Evolutionary conservation across 768 basidiomycete species (phyloP), one percentile per base, ranked within the genome.

Genomic region (Cystofilobasidium capitatum): DNA sequence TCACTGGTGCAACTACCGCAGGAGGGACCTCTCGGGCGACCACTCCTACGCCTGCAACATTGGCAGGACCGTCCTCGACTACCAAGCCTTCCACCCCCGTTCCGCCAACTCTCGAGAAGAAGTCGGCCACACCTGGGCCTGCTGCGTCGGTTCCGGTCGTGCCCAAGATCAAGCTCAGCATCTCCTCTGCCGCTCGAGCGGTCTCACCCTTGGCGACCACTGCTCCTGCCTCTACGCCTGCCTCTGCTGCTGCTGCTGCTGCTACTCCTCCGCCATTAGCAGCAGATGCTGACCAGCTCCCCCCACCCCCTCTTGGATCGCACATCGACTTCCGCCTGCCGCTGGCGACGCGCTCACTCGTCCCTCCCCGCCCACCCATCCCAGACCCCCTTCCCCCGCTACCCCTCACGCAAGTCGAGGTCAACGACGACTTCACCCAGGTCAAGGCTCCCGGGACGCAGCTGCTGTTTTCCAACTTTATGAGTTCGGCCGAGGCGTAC

Each of bases 361-460:
- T 68, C 35, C 66, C 66, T 24, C 61, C 66, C 3, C 60, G 62
- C 7, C 66, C 60, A 26, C 42, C 60, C 22, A 24, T 68, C 29
- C 42, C 54, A 17, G 51, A 26, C 8, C 68, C 68, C 12, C 45
- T 55, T 17, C 40, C 54, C 4, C 55, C 68, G 5, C 40, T 44
- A 14, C 63, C 68, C 24, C 60, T 62, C 58, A 87, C 84, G 73
- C 85, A 90, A 49, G 84, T 81, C 35, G 86, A 92, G 64, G 91
- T 97, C 35, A 82, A 73, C 65, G 91, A 94, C 65, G 92, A 97
- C 78, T 96, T 91, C 74, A 90, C 87, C 74, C 88, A 88, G 76
- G 78, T 82, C 31, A 94, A 90, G 77, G 83, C 81, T 59, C 89
- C 90, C 0, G 71, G 82, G 36, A 76, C 70, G n/a, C 79, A 80